Percentiles rank a stretch among this genome's conserved stretches.
Conservation (phyloP, 495 filamentous ascomycete species). For the Penicillium desertorum region DNA sequence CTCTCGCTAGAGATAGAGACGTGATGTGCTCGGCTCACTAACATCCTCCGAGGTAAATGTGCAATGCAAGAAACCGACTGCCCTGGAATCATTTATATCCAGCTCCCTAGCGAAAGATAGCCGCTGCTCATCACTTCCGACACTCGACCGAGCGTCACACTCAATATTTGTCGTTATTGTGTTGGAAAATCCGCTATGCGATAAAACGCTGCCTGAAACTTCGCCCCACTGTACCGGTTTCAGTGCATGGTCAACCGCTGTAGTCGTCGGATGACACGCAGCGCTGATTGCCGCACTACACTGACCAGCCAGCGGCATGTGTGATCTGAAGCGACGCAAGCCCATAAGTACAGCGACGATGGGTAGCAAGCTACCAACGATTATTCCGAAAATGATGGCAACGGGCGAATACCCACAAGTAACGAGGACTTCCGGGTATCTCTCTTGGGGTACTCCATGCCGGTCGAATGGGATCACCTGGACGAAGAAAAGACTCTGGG, state of each 20-base stretch:
- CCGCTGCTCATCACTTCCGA: neutral
- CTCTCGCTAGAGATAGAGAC: neutral
- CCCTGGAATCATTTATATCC: neutral
- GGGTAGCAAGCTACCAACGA: constrained; percentile 26
- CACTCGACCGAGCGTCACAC: neutral
- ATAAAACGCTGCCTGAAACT: neutral
- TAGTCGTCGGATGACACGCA: constrained; percentile 40
- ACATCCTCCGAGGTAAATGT: neutral
- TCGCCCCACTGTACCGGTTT: neutral
- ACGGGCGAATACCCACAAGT: constrained; percentile 30
- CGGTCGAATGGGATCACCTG: constrained; percentile 20
- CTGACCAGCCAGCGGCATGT: constrained; percentile 42
- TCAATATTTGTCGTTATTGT: neutral
- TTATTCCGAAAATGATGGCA: constrained; percentile 28
- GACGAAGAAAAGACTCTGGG: constrained; percentile 42
- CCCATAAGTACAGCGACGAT: constrained; percentile 14
- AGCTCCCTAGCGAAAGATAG: neutral
- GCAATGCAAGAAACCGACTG: neutral
- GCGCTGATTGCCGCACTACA: constrained; percentile 51
- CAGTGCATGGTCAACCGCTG: neutral
- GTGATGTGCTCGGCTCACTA: neutral
- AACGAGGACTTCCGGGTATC: constrained; percentile 19
- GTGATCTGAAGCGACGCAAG: constrained; percentile 26
- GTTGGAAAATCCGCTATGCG: neutral
- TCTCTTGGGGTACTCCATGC: neutral